phyloP scores from a whole-genome alignment of 2,329 filamentous ascomycete species.

The Neonectria hederae region DNA sequence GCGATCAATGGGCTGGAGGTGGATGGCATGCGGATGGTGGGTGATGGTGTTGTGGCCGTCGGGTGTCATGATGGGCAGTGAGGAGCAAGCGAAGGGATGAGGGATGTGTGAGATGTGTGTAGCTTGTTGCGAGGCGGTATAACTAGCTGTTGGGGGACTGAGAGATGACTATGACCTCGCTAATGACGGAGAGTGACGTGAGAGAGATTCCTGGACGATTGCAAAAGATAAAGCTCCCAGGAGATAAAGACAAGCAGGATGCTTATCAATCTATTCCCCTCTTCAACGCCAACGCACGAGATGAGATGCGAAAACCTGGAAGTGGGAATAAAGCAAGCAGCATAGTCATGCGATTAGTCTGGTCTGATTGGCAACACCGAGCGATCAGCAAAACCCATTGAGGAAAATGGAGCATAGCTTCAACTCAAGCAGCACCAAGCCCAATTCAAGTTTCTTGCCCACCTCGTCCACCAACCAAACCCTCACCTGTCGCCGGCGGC shows the following conservation, averaged over 20 bases:
- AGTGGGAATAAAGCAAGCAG: constrained; percentile 1
- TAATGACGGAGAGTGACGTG: constrained; percentile 6
- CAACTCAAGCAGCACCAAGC: not conserved
- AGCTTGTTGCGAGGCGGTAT: not conserved
- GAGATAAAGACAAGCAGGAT: not conserved
- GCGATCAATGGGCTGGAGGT: constrained; percentile 48
- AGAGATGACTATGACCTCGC: not conserved
- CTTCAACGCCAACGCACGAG: not conserved
- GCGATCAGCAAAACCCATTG: not conserved
- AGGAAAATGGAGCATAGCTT: not conserved
- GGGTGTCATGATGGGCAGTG: constrained; percentile 50
- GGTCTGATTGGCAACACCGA: not conserved
- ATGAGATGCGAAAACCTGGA: not conserved
- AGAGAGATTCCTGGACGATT: constrained; percentile 1
- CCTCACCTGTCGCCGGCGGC: not conserved
- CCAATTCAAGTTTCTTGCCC: not conserved
- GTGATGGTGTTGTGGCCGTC: constrained; percentile 54
- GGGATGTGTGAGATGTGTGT: not conserved
- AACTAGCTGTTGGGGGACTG: not conserved
- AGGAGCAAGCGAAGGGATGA: constrained; percentile 9
- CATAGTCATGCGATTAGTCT: not conserved
- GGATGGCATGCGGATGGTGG: constrained; percentile 57
- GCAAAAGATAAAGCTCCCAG: not conserved
- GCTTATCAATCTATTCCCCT: not conserved
- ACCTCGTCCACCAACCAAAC: constrained; percentile 6